Percentiles rank a stretch among this genome's conserved stretches.
Conservation (phyloP, 1,139 yeast species). For the Sporopachydermia cereana region DNA sequence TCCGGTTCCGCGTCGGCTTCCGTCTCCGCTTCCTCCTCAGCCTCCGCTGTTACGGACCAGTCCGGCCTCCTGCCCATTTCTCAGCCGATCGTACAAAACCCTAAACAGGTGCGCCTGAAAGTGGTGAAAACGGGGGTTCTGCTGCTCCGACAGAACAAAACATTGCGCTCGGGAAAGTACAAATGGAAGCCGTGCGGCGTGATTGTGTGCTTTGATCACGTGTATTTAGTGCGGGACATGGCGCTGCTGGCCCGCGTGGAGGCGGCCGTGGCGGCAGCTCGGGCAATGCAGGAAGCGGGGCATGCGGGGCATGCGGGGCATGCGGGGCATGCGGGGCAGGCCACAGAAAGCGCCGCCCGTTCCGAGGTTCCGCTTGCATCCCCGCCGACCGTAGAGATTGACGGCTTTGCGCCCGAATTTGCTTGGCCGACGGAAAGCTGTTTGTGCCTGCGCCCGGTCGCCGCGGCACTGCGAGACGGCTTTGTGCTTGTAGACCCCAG, state of each 20-base stretch:
- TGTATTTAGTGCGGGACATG: not conserved
- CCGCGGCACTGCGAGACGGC: not conserved
- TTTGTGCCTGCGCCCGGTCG: not conserved
- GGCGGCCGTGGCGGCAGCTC: too few species aligned
- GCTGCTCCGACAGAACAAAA: conserved; percentile 25
- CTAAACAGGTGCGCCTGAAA: conserved; percentile 10
- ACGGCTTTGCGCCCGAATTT: not conserved
- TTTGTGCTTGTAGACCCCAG: not conserved
- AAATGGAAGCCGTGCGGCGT: not conserved
- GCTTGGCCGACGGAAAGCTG: not conserved
- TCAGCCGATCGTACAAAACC: not conserved
- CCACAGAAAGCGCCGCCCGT: not conserved
- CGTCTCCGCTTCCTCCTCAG: not conserved
- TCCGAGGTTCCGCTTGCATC: not conserved
- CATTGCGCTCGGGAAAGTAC: conserved; percentile 9
- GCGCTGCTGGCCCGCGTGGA: not conserved
- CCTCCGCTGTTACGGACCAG: too few species aligned
- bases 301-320: not conserved
- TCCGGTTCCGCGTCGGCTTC: not conserved
- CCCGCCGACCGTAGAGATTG: not conserved
- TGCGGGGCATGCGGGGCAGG: not conserved
- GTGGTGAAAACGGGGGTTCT: conserved; percentile 29
- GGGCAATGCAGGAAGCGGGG: too few species aligned
- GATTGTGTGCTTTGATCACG: conserved; percentile 5
- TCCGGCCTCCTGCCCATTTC: not conserved